Base-by-base conservation (phyloP, 306 rosid genomes). In the Castanopsis chinensis region DNA sequence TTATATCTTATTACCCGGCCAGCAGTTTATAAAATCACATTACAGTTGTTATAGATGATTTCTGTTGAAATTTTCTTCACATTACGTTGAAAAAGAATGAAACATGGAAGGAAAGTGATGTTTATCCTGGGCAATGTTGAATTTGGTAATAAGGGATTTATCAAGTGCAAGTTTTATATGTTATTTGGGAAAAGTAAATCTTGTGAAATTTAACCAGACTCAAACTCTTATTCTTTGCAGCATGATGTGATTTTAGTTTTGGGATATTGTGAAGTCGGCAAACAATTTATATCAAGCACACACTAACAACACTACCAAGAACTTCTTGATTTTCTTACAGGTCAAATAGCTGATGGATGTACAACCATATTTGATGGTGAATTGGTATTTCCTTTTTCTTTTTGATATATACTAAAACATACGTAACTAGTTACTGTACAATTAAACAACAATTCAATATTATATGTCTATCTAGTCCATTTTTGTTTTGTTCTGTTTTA, bases 261-360 rank as follows among this genome's bases (percentile, higher is more conserved):
- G 65, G 17, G 32, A 37, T 64, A 32, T 64, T 3, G 32, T 41
- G 45, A 27, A 6, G 12, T 64, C 45, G 3, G 6, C 5, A 5
- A 32, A 64, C 1, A 32, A 30, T 17, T 18, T 30, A 25, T 61
- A 12, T 21, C 25, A 61, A 61, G 37, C 41, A 28, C 21, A 15
- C 51, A 67, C 3, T 67, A 5, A 17, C 9, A 25, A 67, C 51
- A 67, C n/a, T 18, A 32, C 35, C 14, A 6, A 67, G 49, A 18
- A 67, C 19, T 18, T 18, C 32, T 64, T 64, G 37, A 30, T 14
- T 64, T 67, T 51, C 71, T 33, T 67, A 33, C 97, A 30, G 99
- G 99, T 91, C 99, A 94, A 83, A 83, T 94, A 73, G 99, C 99
- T 77, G 97, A 94, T 87, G 99, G 90, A 79, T 88, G 91, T 55